Evolutionary conservation across 257 asterid species (phyloP), one percentile per base, ranked within the genome.

Genomic region (Ajuga chamaepitys): DNA sequence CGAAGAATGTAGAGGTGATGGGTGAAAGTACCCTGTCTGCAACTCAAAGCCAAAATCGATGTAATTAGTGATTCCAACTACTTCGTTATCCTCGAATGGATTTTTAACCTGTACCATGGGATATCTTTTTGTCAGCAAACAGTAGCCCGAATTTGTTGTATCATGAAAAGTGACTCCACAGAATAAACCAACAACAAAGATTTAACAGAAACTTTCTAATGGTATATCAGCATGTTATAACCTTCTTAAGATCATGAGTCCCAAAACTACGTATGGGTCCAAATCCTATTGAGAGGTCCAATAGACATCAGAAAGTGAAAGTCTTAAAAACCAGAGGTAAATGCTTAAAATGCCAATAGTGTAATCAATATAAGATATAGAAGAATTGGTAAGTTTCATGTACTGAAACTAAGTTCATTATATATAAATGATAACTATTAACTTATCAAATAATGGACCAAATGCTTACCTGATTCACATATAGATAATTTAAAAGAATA

Each of bases 31-130:
- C 98, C 86, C 83, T 0, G 98, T 84, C 75, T 80, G 93, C 83
- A 91, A 75, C 89, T 88, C 94, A 79, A 91, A 88, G 59, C 98
- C 98, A 7, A 91, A 91, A 78, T 91, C 96, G 3, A 91, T 86
- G 80, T 91, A 91, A 66, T 91, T 91, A 30, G 96, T 91, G 81
- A 91, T 91, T 66, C 98, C 96, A 72, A 91, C 98, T 63, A 91
- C 75, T 76, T 84, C 91, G 50, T 84, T 53, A 77, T 88, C 89
- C 81, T 91, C 98, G 3, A 88, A 74, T 22, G 96, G 98, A 64
- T 91, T 91, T 80, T 91, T 88, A 58, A 91, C 91, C 96, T 88
- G 55, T 18, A 20, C 32, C 68, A 55, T 26, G 50, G 41, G 73
- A 65, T 14, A 14, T 34, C 62, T 26, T 44, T 35, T 32, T 47